phyloP scores from a whole-genome alignment of 106 monocot species.

The Chionographis japonica region DNA sequence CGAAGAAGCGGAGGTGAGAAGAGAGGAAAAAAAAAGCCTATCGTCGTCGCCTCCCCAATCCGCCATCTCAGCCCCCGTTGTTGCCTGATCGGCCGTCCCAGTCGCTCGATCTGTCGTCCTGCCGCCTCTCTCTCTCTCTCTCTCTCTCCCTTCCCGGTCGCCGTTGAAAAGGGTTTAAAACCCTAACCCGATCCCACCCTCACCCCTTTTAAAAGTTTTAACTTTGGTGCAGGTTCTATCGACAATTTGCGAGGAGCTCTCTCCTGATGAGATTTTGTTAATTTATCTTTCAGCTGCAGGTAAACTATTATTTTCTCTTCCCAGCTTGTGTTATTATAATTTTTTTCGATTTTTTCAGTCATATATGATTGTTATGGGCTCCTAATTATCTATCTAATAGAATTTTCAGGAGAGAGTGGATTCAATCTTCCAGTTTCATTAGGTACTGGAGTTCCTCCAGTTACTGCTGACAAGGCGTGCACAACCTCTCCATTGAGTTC shows the following conservation, averaged over 20 bases:
- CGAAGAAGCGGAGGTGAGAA: no score
- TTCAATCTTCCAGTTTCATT: slow-evolving; percentile 10
- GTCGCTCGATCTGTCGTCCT: no score
- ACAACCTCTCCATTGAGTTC: slow-evolving; percentile 9
- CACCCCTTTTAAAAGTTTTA: no score
- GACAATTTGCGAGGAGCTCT: slow-evolving; percentile 85
- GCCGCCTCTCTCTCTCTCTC: no score
- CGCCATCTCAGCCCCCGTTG: no score
- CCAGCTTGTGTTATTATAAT: background rate
- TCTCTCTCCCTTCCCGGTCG: no score
- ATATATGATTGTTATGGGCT: background rate
- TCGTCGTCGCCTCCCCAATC: no score
- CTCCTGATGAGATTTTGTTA: slow-evolving; percentile 74
- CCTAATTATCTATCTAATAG: background rate
- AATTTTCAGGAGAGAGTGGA: slow-evolving; percentile 36
- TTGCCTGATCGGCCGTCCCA: no score
- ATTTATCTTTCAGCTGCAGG: slow-evolving; percentile 89
- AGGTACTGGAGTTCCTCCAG: slow-evolving; percentile 26
- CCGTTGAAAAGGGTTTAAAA: no score
- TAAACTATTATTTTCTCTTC: slow-evolving; percentile 8
- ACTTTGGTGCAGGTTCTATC: slow-evolving; percentile 66
- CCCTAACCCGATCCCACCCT: no score
- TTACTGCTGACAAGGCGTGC: slow-evolving; percentile 27
- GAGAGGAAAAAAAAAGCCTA: no score
- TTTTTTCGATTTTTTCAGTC: background rate